Evolutionary conservation across 2,329 filamentous ascomycete species (phyloP).

Genomic region (Ophiosphaerella herpotricha): DNA sequence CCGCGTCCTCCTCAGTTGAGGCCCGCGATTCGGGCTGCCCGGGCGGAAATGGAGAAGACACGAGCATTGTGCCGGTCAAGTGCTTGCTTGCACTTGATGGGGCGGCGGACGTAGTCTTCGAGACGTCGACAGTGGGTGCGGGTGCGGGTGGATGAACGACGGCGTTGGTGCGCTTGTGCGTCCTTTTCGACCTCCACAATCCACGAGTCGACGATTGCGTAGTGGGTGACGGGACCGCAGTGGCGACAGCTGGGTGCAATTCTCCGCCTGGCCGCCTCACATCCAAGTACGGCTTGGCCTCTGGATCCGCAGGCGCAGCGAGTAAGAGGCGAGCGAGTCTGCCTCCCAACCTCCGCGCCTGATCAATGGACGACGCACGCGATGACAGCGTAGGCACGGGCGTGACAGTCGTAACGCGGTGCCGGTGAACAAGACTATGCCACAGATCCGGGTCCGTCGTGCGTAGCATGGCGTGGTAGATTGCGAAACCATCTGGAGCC

Average conservation of each 20-base stretch:
- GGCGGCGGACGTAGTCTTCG: no score
- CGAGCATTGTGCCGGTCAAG: no score
- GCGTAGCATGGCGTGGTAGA: not conserved
- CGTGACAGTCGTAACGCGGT: not conserved
- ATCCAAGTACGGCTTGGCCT: conserved; percentile 13
- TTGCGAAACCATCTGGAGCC: not conserved
- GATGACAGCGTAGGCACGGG: not conserved
- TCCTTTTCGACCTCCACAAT: no score
- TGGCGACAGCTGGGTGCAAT: no score
- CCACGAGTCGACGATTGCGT: no score
- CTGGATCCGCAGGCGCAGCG: conserved; percentile 12
- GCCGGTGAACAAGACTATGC: not conserved
- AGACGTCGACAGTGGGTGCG: no score
- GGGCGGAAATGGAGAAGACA: no score
- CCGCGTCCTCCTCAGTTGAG: no score
- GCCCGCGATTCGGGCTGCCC: no score
- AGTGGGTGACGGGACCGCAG: no score
- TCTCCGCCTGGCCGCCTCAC: not conserved
- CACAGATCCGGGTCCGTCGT: conserved; percentile 1
- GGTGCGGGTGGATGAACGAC: no score
- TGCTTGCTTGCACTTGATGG: not conserved
- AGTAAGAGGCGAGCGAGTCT: conserved; percentile 18
- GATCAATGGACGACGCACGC: not conserved
- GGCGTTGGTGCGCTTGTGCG: no score
- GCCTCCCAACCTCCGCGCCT: conserved; percentile 3